Evolutionary conservation across 257 asterid species (phyloP).

Genomic region (Thymus mandschuricus): DNA sequence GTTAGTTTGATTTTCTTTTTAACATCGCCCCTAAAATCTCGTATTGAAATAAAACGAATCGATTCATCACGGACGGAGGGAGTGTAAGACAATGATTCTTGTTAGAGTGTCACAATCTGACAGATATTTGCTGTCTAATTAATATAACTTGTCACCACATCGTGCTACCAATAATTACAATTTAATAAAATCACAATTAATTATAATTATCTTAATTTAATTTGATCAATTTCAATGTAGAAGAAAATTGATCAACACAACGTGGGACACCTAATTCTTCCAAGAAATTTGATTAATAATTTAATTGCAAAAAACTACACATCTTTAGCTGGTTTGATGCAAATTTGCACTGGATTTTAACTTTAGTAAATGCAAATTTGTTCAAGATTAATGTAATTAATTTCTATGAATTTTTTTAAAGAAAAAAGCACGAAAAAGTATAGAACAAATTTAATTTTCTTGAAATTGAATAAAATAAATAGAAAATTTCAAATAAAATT

Average conservation of each 20-base stretch:
- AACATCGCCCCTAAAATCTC: too few species aligned
- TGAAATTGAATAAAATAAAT: too few species aligned
- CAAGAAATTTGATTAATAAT: background rate
- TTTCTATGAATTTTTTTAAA: too few species aligned
- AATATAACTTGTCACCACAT: slow-evolving; percentile 6
- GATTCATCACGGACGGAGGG: too few species aligned
- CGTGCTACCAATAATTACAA: slow-evolving; percentile 26
- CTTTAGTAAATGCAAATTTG: too few species aligned
- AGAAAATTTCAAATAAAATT: too few species aligned
- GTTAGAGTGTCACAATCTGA: slow-evolving; percentile 5
- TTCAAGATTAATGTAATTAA: too few species aligned
- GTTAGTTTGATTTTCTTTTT: background rate
- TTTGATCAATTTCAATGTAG: too few species aligned
- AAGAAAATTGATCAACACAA: slow-evolving; percentile 8
- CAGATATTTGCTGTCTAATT: background rate
- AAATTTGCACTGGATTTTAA: background rate
- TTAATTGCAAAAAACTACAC: background rate
- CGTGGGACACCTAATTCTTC: slow-evolving; percentile 19
- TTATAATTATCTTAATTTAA: too few species aligned
- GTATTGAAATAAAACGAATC: background rate
- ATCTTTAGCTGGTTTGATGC: slow-evolving; percentile 18
- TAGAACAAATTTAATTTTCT: background rate
- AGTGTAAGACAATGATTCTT: background rate
- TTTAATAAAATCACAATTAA: background rate
- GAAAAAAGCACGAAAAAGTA: too few species aligned